Evolutionary conservation across 768 basidiomycete species (phyloP).

Genomic region (Suillus bovinus): DNA sequence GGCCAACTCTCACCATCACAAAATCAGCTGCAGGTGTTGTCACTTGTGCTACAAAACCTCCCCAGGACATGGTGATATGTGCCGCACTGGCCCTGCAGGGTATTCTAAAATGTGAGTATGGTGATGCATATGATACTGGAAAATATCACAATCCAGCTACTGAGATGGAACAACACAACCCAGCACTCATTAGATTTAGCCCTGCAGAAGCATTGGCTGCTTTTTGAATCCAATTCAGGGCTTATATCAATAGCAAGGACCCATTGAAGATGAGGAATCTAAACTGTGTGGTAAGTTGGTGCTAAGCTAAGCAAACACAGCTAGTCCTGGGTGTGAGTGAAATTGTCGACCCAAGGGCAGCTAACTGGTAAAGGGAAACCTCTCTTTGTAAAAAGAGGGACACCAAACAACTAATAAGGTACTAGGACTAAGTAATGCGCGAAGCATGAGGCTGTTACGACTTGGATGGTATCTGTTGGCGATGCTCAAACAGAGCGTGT

Average conservation of each 20-base stretch:
- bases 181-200: background rate
- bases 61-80: background rate
- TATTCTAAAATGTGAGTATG: constrained; percentile 3
- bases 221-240: constrained; percentile 8
- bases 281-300: too few relatives aligned
- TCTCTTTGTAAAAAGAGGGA: too few relatives aligned
- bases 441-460: too few relatives aligned
- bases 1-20: background rate
- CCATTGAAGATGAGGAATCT: constrained; percentile 8
- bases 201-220: background rate
- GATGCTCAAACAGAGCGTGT: too few relatives aligned
- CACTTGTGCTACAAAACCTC: background rate
- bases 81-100: constrained; percentile 7
- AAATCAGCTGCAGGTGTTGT: background rate
- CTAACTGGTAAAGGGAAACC: too few relatives aligned
- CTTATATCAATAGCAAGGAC: constrained; percentile 5
- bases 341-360: too few relatives aligned
- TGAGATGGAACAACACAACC: constrained; percentile 4
- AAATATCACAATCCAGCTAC: background rate
- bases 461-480: too few relatives aligned
- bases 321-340: too few relatives aligned
- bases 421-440: too few relatives aligned
- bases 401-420: too few relatives aligned
- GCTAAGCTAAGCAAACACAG: too few relatives aligned
- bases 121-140: constrained; percentile 2